phyloP scores from a whole-genome alignment of 495 filamentous ascomycete genomes.

The Annulohypoxylon nitens region DNA sequence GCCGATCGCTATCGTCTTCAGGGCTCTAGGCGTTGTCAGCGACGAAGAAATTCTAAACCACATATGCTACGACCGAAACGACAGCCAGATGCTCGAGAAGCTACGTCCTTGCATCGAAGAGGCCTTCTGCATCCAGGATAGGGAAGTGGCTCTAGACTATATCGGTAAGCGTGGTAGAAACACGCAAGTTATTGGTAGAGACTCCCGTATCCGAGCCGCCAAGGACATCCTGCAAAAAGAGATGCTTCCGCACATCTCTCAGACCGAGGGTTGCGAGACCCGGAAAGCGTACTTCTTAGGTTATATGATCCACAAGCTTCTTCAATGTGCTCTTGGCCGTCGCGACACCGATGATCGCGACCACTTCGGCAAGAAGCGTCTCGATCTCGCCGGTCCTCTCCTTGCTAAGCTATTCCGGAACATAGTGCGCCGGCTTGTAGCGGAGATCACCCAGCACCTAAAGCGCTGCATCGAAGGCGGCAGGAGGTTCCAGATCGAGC shows the following conservation, averaged over 20 bases:
- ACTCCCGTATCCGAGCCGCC: conserved; percentile 90
- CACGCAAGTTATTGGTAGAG: conserved; percentile 77
- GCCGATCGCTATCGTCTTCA: conserved; percentile 93
- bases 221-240: conserved; percentile 97
- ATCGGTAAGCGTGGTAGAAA: conserved; percentile 90
- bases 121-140: conserved; percentile 93
- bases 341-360: conserved; percentile 96
- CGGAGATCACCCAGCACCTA: conserved; percentile 89
- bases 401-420: conserved; percentile 92
- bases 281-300: conserved; percentile 98
- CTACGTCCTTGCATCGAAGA: conserved; percentile 97
- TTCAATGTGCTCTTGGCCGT: conserved; percentile 91
- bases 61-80: conserved; percentile 94
- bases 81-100: conserved; percentile 97
- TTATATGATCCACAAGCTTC: conserved; percentile 96
- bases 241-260: conserved; percentile 94
- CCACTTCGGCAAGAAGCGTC: conserved; percentile 98
- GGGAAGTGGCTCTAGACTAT: conserved; percentile 93
- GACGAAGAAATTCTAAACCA: conserved; percentile 98
- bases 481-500: conserved; percentile 86
- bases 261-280: conserved; percentile 95
- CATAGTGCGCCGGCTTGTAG: conserved; percentile 86
- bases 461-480: conserved; percentile 90
- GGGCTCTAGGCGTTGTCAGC: conserved; percentile 94
- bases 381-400: conserved; percentile 94